Evolutionary conservation across 1,139 yeast genomes (phyloP).

Genomic region (Sugiyamaella novakii): DNA sequence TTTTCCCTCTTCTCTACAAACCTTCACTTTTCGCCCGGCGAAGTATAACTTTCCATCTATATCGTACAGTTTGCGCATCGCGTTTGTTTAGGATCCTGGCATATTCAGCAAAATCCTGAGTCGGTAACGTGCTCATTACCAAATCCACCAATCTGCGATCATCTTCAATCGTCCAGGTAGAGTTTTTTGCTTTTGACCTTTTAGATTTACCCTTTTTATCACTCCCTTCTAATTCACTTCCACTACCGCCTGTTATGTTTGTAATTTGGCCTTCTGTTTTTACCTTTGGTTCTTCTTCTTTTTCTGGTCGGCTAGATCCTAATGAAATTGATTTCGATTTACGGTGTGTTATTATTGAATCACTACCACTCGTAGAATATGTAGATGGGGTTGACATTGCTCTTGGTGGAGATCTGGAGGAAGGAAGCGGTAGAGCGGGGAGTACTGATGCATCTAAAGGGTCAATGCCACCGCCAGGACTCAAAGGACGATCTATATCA

Average conservation of each 20-base stretch:
- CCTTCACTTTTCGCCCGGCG: conserved; percentile 39
- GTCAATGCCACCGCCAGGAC: neutral
- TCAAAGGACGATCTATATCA: conserved; percentile 8
- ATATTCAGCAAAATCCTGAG: conserved; percentile 41
- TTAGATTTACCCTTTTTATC: conserved; percentile 26
- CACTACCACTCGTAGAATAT: neutral
- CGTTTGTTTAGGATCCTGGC: conserved; percentile 40
- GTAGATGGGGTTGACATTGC: conserved; percentile 8
- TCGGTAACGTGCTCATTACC: conserved; percentile 40
- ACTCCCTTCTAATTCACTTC: conserved; percentile 4
- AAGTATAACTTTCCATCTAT: conserved; percentile 42
- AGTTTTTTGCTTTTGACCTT: conserved; percentile 39
- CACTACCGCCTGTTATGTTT: conserved; percentile 13
- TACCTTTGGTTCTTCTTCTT: neutral
- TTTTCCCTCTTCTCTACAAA: conserved; percentile 11
- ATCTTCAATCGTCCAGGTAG: conserved; percentile 41
- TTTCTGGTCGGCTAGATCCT: neutral
- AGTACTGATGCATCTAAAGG: neutral
- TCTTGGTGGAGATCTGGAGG: conserved; percentile 1
- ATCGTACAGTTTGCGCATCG: conserved; percentile 42
- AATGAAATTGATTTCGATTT: conserved; percentile 18
- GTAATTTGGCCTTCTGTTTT: too few relatives aligned
- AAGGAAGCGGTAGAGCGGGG: neutral
- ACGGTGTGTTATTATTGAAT: conserved; percentile 8
- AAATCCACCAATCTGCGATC: conserved; percentile 39